phyloP scores from a whole-genome alignment of 148 eudicot genomes.

The Chenopodium berlandieri region DNA sequence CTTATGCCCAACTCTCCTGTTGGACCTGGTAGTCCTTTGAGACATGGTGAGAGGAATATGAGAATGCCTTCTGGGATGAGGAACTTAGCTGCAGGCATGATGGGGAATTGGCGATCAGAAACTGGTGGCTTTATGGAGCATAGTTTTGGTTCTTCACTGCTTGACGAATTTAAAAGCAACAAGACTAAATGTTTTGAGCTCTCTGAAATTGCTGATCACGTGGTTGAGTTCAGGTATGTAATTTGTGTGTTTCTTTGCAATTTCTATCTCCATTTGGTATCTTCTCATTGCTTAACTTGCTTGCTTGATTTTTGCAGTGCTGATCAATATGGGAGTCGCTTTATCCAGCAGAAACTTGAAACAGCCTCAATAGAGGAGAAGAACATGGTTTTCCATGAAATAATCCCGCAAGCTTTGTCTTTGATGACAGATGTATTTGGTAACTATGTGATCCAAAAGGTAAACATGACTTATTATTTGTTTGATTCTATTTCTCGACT shows the following conservation, averaged over 20 bases:
- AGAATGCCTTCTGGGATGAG: slow-evolving; percentile 67
- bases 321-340: slow-evolving; percentile 90
- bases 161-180: slow-evolving; percentile 77
- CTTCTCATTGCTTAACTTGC: background rate
- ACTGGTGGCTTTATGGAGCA: slow-evolving; percentile 53
- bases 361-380: slow-evolving; percentile 74
- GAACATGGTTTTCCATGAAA: slow-evolving; percentile 66
- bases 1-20: slow-evolving; percentile 70
- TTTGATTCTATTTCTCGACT: background rate
- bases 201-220: slow-evolving; percentile 69
- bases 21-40: slow-evolving; percentile 61
- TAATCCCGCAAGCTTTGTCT: slow-evolving; percentile 65
- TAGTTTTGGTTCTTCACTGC: slow-evolving; percentile 59
- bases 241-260: background rate
- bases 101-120: slow-evolving; percentile 70
- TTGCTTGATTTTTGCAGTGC: slow-evolving; percentile 43
- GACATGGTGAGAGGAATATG: slow-evolving; percentile 64
- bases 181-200: slow-evolving; percentile 79
- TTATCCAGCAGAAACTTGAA: slow-evolving; percentile 84
- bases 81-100: slow-evolving; percentile 52
- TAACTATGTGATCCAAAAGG: slow-evolving; percentile 90
- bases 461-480: slow-evolving; percentile 11
- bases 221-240: slow-evolving; percentile 75
- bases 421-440: slow-evolving; percentile 93
- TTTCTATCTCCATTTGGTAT: background rate